Percentiles rank a stretch among this genome's conserved stretches.
Evolutionary conservation across 2,329 filamentous ascomycete species (phyloP).

Genomic region (Alternaria ethzedia): DNA sequence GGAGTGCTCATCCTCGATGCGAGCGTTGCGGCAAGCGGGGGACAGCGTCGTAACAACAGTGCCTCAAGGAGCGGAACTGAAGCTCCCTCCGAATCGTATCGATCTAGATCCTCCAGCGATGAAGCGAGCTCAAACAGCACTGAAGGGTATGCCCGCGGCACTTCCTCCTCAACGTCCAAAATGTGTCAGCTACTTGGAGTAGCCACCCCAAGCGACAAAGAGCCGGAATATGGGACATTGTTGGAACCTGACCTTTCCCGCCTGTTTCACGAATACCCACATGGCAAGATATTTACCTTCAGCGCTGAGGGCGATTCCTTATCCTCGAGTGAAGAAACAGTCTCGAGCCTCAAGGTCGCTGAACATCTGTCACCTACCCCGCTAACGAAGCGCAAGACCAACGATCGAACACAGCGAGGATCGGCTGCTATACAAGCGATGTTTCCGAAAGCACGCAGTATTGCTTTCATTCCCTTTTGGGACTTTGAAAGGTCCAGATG

Average conservation of each 20-base stretch:
- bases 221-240: slow-evolving; percentile 15
- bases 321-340: slow-evolving; percentile 28
- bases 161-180: slow-evolving; percentile 12
- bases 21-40: slow-evolving; percentile 33
- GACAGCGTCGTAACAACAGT: slow-evolving; percentile 13
- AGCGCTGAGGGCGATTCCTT: slow-evolving; percentile 18
- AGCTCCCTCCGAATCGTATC: slow-evolving; percentile 9
- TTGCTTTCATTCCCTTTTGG: slow-evolving; percentile 50
- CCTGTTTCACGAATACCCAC: slow-evolving; percentile 31
- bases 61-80: slow-evolving; percentile 9
- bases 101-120: slow-evolving; percentile 26
- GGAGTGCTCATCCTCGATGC: slow-evolving; percentile 46
- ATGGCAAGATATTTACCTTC: slow-evolving; percentile 37
- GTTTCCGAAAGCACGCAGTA: slow-evolving; percentile 49
- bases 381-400: slow-evolving; percentile 7
- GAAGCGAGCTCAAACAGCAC: slow-evolving; percentile 7
- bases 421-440: slow-evolving; percentile 58
- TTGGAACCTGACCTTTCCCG: slow-evolving; percentile 28
- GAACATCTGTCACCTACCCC: background rate
- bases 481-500: slow-evolving; percentile 47
- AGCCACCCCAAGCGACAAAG: slow-evolving; percentile 12
- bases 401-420: slow-evolving; percentile 35
- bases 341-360: background rate
- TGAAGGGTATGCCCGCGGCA: background rate
- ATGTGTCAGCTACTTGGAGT: slow-evolving; percentile 35